These are phyloP conservation scores for Haplosporangium gracile DNA, from an alignment of 192 early-diverging fungal species.

Conservation along the genomic window DNA sequence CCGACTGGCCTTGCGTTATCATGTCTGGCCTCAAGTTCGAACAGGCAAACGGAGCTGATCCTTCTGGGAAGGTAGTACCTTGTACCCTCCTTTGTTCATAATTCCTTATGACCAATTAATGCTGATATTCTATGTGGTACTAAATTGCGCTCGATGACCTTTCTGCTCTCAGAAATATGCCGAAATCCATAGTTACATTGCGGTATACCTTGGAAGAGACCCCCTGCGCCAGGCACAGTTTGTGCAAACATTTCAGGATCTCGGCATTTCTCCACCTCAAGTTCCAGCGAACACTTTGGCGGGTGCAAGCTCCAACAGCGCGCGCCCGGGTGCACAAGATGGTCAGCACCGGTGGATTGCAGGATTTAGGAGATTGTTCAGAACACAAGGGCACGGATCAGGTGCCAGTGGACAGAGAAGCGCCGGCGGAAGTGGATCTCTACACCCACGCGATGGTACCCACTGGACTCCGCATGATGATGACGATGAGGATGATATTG, in stretches of 20 bases:
- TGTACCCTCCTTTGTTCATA: too few species aligned
- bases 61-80: conserved; percentile 30
- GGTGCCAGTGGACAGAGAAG: background rate
- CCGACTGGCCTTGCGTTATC: conserved; percentile 55
- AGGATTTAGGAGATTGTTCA: conserved; percentile 45
- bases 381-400: conserved; percentile 21
- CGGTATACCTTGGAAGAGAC: conserved; percentile 49
- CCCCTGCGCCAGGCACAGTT: conserved; percentile 42
- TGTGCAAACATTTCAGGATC: conserved; percentile 42
- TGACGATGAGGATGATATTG: conserved; percentile 19
- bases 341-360: conserved; percentile 47
- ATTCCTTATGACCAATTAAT: background rate
- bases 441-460: background rate
- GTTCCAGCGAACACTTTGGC: background rate
- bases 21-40: conserved; percentile 56
- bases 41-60: conserved; percentile 26
- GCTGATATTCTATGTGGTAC: background rate
- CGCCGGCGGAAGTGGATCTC: background rate
- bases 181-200: conserved; percentile 47
- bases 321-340: background rate
- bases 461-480: conserved; percentile 14
- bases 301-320: background rate
- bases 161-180: conserved; percentile 26
- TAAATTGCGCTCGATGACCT: background rate
- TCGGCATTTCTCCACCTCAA: conserved; percentile 32